Conservation (phyloP, 805 yeast genomes). For the Hanseniaspora vineae region DNA sequence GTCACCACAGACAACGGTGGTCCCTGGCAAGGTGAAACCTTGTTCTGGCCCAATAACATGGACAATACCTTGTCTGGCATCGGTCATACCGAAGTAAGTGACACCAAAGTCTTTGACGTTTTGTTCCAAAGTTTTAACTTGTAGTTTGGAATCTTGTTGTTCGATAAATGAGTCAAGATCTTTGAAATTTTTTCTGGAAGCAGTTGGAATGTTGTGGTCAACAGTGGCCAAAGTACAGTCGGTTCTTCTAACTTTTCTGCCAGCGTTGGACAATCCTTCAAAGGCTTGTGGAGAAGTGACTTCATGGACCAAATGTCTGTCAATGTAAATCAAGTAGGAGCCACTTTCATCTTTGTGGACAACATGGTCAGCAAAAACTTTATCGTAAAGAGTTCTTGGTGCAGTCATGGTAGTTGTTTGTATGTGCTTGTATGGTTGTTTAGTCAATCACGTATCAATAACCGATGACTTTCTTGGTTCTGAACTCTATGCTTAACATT, state of each 20-base stretch:
- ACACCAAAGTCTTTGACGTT: slow-evolving; percentile 84
- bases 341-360: slow-evolving; percentile 85
- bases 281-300: slow-evolving; percentile 99
- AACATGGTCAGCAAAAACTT: slow-evolving; percentile 88
- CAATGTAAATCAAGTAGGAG: slow-evolving; percentile 78
- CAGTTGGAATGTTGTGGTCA: slow-evolving; percentile 95
- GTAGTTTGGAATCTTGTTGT: slow-evolving; percentile 84
- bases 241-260: slow-evolving; percentile 76
- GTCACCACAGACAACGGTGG: slow-evolving; percentile 98
- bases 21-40: slow-evolving; percentile 96
- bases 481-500: too few species aligned
- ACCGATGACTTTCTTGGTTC: neutral
- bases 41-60: slow-evolving; percentile 99
- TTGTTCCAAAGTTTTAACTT: slow-evolving; percentile 82
- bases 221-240: slow-evolving; percentile 93
- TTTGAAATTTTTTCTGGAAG: slow-evolving; percentile 66
- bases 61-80: slow-evolving; percentile 92
- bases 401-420: slow-evolving; percentile 8
- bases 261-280: slow-evolving; percentile 84
- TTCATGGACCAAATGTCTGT: slow-evolving; percentile 95
- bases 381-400: slow-evolving; percentile 81
- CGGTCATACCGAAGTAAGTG: slow-evolving; percentile 90
- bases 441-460: neutral
- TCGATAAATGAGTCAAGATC: slow-evolving; percentile 68
- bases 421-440: neutral